Evolutionary conservation across 768 basidiomycete genomes (phyloP), one percentile per base, ranked within the genome.

Genomic region (Collybia sp.): DNA sequence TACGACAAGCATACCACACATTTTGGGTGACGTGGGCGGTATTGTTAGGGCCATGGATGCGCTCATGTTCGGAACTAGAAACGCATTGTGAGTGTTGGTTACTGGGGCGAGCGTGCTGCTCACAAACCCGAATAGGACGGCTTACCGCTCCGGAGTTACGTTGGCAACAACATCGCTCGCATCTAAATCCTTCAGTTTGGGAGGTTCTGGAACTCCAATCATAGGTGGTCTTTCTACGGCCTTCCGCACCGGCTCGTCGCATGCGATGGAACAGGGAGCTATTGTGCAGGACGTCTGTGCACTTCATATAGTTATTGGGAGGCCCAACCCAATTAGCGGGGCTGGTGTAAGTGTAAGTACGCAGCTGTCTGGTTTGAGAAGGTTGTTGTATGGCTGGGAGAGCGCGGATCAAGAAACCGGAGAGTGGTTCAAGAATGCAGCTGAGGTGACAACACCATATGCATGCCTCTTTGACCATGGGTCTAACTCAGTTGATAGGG

Each of bases 41-140:
- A 51, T 87, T 6, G 65, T 81, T 11, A 72, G 79, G 42, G 88
- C 84, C 6, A 75, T 77, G 37, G 89, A 92, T 58, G 85, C 82
- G 1, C 68, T 88, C 18, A 70, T 78, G 55, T 91, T 91, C 55
- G 75, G 75, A 4, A 85, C 85, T 2, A 74, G 86, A 50, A 77
- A 88, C 61, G 81, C 84, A 30, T 59, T 89, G 88, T 88, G 58
- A 65, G 85, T 68, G 18, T 9, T 16, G 12, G 25, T 25, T 25
- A 25, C 25, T 25, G 8, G 25, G 25, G 8, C 25, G 25, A 8
- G 25, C 25, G 25, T 25, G 25, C 25, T 25, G 25, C 25, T 25
- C 8, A 25, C 25, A 25, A 4, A 8, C 25, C 25, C 25, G 25
- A 25, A 11, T 48, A 88, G 85, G 40, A 67, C 77, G 20, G 85